phyloP scores from a whole-genome alignment of 495 filamentous ascomycete genomes.

The Aspergillus nidulans region DNA sequence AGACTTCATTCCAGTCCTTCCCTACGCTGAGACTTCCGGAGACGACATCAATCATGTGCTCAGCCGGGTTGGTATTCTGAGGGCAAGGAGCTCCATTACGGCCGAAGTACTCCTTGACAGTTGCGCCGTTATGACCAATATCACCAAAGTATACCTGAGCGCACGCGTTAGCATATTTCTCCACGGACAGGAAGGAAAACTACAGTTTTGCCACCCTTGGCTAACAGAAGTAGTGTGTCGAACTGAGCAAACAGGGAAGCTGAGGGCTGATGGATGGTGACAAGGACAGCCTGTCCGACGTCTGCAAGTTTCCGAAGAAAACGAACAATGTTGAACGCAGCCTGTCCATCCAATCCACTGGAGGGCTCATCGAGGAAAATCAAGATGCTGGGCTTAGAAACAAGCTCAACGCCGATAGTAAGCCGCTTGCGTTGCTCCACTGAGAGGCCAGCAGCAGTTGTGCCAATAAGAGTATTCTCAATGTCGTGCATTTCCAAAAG shows the following conservation, averaged over 20 bases:
- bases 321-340: conserved; percentile 61
- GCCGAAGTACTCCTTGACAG: conserved; percentile 68
- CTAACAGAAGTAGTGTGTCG: conserved; percentile 65
- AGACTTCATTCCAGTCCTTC: conserved; percentile 60
- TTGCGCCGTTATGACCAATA: conserved; percentile 72
- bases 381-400: conserved; percentile 59
- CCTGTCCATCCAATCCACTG: conserved; percentile 60
- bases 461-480: conserved; percentile 51
- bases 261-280: conserved; percentile 78
- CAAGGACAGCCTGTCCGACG: conserved; percentile 62
- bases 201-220: conserved; percentile 63
- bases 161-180: conserved; percentile 52
- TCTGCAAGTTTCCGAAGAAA: conserved; percentile 65
- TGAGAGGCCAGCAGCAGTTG: conserved; percentile 47
- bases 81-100: conserved; percentile 73
- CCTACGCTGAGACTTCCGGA: conserved; percentile 26
- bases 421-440: conserved; percentile 62
- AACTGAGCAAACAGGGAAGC: conserved; percentile 70
- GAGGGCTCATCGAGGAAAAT: conserved; percentile 82
- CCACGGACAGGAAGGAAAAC: no score
- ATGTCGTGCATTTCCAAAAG: conserved; percentile 55
- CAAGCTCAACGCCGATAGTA: conserved; percentile 69
- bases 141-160: conserved; percentile 57
- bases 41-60: conserved; percentile 90
- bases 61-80: conserved; percentile 69